Evolutionary conservation across 2,329 filamentous ascomycete genomes (phyloP).

Genomic region (Trichoderma hamatum): DNA sequence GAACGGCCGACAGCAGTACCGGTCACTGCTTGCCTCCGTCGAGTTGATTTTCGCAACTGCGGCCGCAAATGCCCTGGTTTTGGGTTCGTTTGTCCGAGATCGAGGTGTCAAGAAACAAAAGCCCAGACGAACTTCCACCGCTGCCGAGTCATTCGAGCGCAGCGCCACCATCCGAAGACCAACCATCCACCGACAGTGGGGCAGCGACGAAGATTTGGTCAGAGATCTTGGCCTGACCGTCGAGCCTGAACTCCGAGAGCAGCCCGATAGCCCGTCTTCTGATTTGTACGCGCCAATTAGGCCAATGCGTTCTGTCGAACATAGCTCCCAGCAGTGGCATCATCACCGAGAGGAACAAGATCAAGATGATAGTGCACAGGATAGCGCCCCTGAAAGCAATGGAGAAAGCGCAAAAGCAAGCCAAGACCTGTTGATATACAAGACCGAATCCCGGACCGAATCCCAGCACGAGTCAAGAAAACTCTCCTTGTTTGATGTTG

Average conservation of each 20-base stretch:
- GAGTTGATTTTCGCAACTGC: slow-evolving; percentile 88
- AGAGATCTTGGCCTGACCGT: slow-evolving; percentile 74
- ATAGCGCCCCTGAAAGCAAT: not conserved
- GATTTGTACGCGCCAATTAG: slow-evolving; percentile 44
- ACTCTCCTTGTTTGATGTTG: slow-evolving; percentile 84
- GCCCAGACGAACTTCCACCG: slow-evolving; percentile 65
- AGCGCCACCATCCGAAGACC: slow-evolving; percentile 46
- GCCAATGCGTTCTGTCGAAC: slow-evolving; percentile 38
- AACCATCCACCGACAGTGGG: slow-evolving; percentile 69
- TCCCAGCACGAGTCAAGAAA: slow-evolving; percentile 36
- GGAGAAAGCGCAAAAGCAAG: slow-evolving; percentile 42
- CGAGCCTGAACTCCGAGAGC: slow-evolving; percentile 53
- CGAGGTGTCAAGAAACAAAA: slow-evolving; percentile 87
- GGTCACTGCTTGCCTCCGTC: slow-evolving; percentile 84
- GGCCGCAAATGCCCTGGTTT: slow-evolving; percentile 84
- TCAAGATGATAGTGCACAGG: slow-evolving; percentile 28
- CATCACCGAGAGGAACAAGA: slow-evolving; percentile 43
- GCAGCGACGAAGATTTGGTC: slow-evolving; percentile 89
- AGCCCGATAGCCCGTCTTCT: slow-evolving; percentile 33
- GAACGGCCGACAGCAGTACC: slow-evolving; percentile 78
- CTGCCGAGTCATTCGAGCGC: slow-evolving; percentile 64
- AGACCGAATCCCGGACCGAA: not conserved
- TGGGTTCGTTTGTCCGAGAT: slow-evolving; percentile 91
- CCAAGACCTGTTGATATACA: slow-evolving; percentile 48
- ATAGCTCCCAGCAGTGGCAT: slow-evolving; percentile 43